Evolutionary conservation across 2,329 filamentous ascomycete species (phyloP).

Genomic region (Cytospora paraplurivora): DNA sequence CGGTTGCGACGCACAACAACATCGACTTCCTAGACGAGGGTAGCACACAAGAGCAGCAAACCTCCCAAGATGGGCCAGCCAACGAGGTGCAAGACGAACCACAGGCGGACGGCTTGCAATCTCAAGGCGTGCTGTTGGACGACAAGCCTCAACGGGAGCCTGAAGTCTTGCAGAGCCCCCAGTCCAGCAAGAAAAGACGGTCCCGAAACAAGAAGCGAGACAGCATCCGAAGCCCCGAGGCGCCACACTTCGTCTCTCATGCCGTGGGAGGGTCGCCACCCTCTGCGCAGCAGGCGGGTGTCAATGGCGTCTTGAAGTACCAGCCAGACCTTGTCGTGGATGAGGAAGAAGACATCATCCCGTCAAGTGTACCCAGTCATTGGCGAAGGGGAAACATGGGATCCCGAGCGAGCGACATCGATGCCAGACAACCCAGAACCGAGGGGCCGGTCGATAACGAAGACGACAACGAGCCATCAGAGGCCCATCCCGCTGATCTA

Average conservation of each 20-base stretch:
- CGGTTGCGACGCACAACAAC: background rate
- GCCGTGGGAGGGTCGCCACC: slow-evolving; percentile 15
- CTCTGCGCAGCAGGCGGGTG: slow-evolving; percentile 10
- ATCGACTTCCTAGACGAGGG: background rate
- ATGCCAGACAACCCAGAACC: background rate
- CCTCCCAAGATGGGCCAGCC: background rate
- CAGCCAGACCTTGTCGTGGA: background rate
- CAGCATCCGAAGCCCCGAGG: background rate
- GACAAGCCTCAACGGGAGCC: background rate
- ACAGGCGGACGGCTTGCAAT: background rate
- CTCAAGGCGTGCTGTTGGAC: background rate
- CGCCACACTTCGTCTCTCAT: background rate
- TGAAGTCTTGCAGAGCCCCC: slow-evolving; percentile 1
- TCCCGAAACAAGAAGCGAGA: slow-evolving; percentile 9
- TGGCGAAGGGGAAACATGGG: background rate
- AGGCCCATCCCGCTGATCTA: background rate
- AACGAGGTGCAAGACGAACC: background rate
- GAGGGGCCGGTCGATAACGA: background rate
- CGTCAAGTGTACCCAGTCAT: slow-evolving; percentile 8
- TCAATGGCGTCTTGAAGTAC: background rate
- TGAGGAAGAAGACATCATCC: background rate
- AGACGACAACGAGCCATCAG: background rate
- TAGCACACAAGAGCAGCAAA: background rate
- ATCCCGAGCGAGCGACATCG: background rate
- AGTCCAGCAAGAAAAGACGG: slow-evolving; percentile 5